Base-by-base conservation (phyloP, 2,329 filamentous ascomycete species). In the Allantophomopsis lycopodina region DNA sequence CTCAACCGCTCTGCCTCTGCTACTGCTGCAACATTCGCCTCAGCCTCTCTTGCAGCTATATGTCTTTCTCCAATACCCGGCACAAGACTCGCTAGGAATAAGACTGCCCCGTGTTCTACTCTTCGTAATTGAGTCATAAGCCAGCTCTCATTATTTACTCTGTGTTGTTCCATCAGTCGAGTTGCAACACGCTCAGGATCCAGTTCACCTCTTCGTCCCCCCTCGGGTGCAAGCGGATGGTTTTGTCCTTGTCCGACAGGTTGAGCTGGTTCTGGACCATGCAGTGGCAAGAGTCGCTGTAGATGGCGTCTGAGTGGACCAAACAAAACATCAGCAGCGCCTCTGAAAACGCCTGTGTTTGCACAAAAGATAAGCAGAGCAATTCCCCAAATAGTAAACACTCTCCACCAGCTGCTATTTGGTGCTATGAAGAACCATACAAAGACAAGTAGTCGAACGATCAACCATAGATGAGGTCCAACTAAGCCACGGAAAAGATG, bases 21-120 rank as follows among this genome's bases (percentile, higher is more conserved):
- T 13, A 16, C 41, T 7, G 32, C 52, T 20, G 47, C 48, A 31
- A 48, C 49, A 40, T 47, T 50, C 8, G 49, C 51, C 41, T 54
- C 53, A 10, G 50, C 54, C 35, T 56, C 54, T 28, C 55, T 46
- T 16, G 53, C 53, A 21, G 53, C 52, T 40, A 81, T 79, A 44
- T 81, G 76, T 37, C 74, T 62, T 56, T 81, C 76, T 1, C 75
- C 75, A 17, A 81, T 67, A 8, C 76, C 76, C 1, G 76, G 76
- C 2, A 76, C 73, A 44, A 81, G 68, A 51, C 76, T 81, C 15
- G 76, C 76, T 16, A 81, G 59, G 49, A 81, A 80, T 17, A 81
- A 60, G 13, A 80, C 64, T 0, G 71, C 64, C 14, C 74, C 70
- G 45, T 76, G 67, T 55, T 81, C 75, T 6, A 73, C 50, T 10